A percentile compares a stretch with the other conserved stretches of the same genome.
Evolutionary conservation across 2,329 filamentous ascomycete species (phyloP).

Genomic region (Diaporthe amygdali): DNA sequence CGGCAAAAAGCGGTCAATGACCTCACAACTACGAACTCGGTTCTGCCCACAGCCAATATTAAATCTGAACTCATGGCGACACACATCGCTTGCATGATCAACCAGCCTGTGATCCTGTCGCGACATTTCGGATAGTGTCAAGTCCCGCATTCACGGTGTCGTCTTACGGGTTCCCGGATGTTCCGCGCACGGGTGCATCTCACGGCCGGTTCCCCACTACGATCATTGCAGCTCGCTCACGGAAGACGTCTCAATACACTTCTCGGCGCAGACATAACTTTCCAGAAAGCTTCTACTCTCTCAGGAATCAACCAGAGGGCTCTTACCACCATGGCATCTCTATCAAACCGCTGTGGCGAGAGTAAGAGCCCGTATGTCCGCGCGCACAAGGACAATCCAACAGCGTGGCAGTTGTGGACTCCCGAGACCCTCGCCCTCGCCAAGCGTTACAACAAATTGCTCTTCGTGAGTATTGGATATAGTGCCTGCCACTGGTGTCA

Average conservation of each 20-base stretch:
- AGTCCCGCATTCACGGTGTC: too few relatives aligned
- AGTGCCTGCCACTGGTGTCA: slow-evolving; percentile 54
- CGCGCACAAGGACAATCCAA: slow-evolving; percentile 13
- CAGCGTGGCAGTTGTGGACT: slow-evolving; percentile 13
- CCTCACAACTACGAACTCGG: neutral
- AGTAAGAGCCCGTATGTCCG: slow-evolving; percentile 14
- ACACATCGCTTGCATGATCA: neutral
- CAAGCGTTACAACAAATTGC: neutral
- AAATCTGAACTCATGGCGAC: neutral
- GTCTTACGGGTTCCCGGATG: too few relatives aligned
- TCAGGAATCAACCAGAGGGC: neutral
- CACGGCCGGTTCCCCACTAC: neutral
- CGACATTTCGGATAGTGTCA: too few relatives aligned
- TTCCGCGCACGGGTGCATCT: neutral
- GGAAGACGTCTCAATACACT: neutral
- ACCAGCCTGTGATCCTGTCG: neutral
- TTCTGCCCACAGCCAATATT: neutral
- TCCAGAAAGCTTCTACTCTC: neutral
- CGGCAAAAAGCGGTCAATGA: slow-evolving; percentile 6
- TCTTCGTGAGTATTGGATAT: slow-evolving; percentile 16
- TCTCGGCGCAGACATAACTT: neutral
- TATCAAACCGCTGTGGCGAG: neutral
- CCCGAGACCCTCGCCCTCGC: slow-evolving; percentile 12
- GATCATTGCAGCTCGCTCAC: neutral
- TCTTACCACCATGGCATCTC: neutral